Conservation (phyloP, 2,329 filamentous ascomycete genomes). For the Penicillium griseofulvum region DNA sequence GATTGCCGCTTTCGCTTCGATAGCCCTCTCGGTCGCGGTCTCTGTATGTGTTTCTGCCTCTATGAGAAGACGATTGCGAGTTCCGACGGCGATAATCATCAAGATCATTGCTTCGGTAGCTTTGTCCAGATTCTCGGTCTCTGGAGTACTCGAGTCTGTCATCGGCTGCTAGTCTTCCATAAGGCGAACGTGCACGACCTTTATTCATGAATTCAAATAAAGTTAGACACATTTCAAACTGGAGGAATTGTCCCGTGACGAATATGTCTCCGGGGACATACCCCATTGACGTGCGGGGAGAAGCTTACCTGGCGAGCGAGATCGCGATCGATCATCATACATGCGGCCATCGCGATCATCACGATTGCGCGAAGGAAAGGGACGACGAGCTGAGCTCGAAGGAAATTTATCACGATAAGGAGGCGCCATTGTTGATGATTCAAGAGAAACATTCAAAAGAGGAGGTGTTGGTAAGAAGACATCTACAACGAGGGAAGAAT, state of each 20-base stretch:
- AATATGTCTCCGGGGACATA: conserved; percentile 19
- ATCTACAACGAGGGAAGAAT: no score
- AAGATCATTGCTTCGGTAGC: conserved; percentile 35
- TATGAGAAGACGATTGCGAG: conserved; percentile 37
- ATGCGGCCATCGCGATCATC: conserved; percentile 44
- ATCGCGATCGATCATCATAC: conserved; percentile 48
- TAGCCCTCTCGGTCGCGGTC: conserved; percentile 50
- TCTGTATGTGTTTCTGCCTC: conserved; percentile 38
- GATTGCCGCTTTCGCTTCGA: conserved; percentile 37
- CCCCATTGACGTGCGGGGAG: conserved; percentile 44
- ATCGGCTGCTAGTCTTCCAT: conserved; percentile 37
- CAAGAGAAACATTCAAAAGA: no score
- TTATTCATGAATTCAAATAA: conserved; percentile 22
- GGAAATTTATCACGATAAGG: conserved; percentile 28
- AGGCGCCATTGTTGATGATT: conserved; percentile 13
- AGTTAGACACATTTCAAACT: conserved; percentile 40
- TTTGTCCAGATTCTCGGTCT: conserved; percentile 31
- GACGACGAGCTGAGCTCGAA: conserved; percentile 22
- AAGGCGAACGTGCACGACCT: conserved; percentile 40
- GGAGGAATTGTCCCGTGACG: conserved; percentile 17
- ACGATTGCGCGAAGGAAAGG: conserved; percentile 30
- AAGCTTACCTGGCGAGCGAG: conserved; percentile 44
- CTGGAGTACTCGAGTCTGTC: conserved; percentile 37
- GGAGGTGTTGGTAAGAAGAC: no score
- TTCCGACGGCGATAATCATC: conserved; percentile 35